Evolutionary conservation across 2,329 filamentous ascomycete genomes (phyloP), one percentile per base, ranked within the genome.

Genomic region (Lecanosticta acicola): DNA sequence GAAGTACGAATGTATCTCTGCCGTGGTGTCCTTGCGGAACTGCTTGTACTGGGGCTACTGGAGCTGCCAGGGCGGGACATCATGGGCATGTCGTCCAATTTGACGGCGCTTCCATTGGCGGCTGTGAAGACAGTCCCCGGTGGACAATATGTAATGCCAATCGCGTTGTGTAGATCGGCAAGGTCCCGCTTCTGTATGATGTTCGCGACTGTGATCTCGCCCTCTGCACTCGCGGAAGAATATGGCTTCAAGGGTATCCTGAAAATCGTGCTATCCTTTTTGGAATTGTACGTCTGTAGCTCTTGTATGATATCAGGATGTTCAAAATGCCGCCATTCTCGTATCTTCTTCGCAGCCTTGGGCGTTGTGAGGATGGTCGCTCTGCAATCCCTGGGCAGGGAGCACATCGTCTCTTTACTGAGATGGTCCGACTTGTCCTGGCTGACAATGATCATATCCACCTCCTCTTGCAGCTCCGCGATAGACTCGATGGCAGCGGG

Each of bases 151-250:
- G 84, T 88, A 55, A 88, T 84, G 11, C 80, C 83, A 52, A 87
- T 75, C 9, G 82, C 83, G 46, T 79, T 78, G 59, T 85, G 82
- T 0, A 84, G 59, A 2, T 77, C 76, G 5, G 76, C 78, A 3
- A 81, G 57, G 56, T 85, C 81, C 39, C 71, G 65, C 58, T 77
- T 80, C 43, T 81, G 78, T 0, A 77, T 70, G 21, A 87, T 75
- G 61, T 80, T 81, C 1, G 82, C 72, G n/a, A 88, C 71, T 0
- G 83, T 86, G n/a, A 87, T 73, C 66, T 87, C 82, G 14, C 84
- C 84, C 7, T 73, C 68, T 11, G 71, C 66, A 3, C 78, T 80
- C 18, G 72, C 71, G 0, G 73, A 65, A 2, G 72, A 67, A 18
- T 75, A 63, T 0, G 80, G 64, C 2, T 78, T 76, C 3, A 87